phyloP scores from a whole-genome alignment of 805 yeast genomes.

The Saccharomycopsis schoenii region DNA sequence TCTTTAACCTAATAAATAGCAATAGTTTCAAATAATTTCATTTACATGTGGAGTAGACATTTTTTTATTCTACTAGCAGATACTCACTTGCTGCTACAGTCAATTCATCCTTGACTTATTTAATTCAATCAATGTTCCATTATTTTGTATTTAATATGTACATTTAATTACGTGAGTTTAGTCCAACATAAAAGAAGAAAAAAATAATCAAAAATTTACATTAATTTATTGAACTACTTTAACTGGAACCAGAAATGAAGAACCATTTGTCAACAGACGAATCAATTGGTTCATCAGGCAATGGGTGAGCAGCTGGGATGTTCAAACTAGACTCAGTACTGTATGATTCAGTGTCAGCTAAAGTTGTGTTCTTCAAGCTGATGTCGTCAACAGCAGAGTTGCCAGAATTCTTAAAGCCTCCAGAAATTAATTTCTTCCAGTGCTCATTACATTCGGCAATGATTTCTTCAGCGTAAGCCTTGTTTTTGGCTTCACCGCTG shows the following conservation, averaged over 20 bases:
- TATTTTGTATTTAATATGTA: too few relatives aligned
- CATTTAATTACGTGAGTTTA: too few relatives aligned
- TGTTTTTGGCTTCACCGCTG: slow-evolving; percentile 85
- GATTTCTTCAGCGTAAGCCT: slow-evolving; percentile 75
- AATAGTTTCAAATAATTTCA: too few relatives aligned
- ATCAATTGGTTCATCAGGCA: slow-evolving; percentile 90
- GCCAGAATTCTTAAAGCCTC: slow-evolving; percentile 29
- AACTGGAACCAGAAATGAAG: slow-evolving; percentile 78
- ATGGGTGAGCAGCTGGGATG: slow-evolving; percentile 62
- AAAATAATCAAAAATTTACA: too few relatives aligned
- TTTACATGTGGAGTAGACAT: too few relatives aligned
- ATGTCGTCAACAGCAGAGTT: slow-evolving; percentile 51
- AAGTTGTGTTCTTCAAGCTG: slow-evolving; percentile 66
- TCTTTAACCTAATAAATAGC: too few relatives aligned
- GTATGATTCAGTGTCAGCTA: slow-evolving; percentile 46
- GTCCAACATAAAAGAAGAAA: too few relatives aligned
- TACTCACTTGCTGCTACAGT: too few relatives aligned
- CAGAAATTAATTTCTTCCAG: slow-evolving; percentile 62
- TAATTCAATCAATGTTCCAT: too few relatives aligned
- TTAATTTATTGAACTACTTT: neutral
- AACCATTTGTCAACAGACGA: slow-evolving; percentile 97
- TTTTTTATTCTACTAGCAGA: too few relatives aligned
- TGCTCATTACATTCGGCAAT: slow-evolving; percentile 75
- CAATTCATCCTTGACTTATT: too few relatives aligned
- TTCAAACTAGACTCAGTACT: slow-evolving; percentile 36